Evolutionary conservation across 1,284 basidiomycete species (phyloP), one percentile per base, ranked within the genome.

Genomic region (Laetiporus sulphureus): DNA sequence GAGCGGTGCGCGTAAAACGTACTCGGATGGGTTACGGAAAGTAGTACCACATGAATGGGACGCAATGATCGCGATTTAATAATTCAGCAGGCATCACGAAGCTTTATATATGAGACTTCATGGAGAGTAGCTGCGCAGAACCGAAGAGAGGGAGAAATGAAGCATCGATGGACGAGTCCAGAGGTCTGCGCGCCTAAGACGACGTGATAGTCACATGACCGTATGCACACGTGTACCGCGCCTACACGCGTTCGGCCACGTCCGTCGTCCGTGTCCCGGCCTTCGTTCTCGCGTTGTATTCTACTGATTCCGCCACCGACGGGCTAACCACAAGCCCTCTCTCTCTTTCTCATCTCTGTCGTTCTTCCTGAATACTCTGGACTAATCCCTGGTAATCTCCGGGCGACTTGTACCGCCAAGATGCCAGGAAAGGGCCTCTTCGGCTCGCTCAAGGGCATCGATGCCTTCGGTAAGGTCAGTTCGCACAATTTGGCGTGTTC

Each of bases 381-480:
- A 8, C 25, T 27, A 13, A 27, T 13, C 7, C 25, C 8, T 13
- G 25, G 25, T 27, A 27, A 13, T 7, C 25, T n/a, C n/a, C n/a
- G n/a, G n/a, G n/a, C n/a, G n/a, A 27, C 13, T 8, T 7, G 7
- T 13, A 16, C 32, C 31, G 39, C 27, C 48, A 52, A 31, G 7
- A 65, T 66, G 86, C 44, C 44, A 25, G 84, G 84, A 48, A 87
- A 82, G 66, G 81, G 83, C 51, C 65, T 89, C 51, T 73, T 87
- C 57, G 74, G 73, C 41, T 75, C 72, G 52, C 73, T 90, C 52
- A 90, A 86, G 61, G 83, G 86, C 63, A 76, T 98, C 48, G 94
- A 99, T 73, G 95, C 94, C 64, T 99, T 99, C 72, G 94, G 93
- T 51, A 98, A 97, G 83, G 94, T 93, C 58, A 55, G 48, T 41